These are phyloP conservation scores for Sisymbrium irio DNA, from an alignment of 345 rosid genomes.

Conservation along the genomic window DNA sequence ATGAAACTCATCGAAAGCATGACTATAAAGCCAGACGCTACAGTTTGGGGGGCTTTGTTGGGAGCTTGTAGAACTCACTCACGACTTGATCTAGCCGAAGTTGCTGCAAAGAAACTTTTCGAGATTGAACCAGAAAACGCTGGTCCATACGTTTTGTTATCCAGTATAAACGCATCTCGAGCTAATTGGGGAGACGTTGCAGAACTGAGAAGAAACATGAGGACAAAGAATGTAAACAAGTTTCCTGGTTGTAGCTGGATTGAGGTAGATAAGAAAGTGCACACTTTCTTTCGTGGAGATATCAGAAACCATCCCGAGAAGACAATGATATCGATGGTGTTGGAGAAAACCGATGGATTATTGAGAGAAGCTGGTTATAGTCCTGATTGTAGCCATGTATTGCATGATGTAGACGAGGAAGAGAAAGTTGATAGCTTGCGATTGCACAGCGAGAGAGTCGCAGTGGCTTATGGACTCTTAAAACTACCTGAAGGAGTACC, in stretches of 20 bases:
- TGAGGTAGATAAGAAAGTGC: conserved; percentile 61
- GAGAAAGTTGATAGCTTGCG: conserved; percentile 61
- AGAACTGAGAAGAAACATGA: conserved; percentile 53
- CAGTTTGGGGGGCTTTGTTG: conserved; percentile 74
- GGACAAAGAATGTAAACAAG: conserved; percentile 50
- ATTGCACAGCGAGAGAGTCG: conserved; percentile 72
- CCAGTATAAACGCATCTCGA: conserved; percentile 68
- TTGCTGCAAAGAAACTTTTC: conserved; percentile 64
- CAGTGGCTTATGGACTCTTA: conserved; percentile 78
- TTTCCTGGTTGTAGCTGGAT: conserved; percentile 88
- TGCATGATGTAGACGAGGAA: conserved; percentile 86
- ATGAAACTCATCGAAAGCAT: conserved; percentile 57
- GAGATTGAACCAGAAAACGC: conserved; percentile 67
- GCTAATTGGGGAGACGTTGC: conserved; percentile 64
- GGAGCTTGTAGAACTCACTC: conserved; percentile 74
- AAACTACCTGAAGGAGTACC: conserved; percentile 69
- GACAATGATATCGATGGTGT: conserved; percentile 42
- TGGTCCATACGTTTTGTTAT: conserved; percentile 64
- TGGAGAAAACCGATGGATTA: conserved; percentile 54
- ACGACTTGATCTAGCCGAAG: conserved; percentile 66
- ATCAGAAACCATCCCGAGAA: conserved; percentile 56
- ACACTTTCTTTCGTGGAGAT: conserved; percentile 65
- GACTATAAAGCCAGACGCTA: conserved; percentile 73
- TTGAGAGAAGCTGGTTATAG: conserved; percentile 68
- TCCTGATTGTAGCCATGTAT: conserved; percentile 70